Base-by-base conservation (phyloP, 306 rosid species). In the Carpinus fangiana region DNA sequence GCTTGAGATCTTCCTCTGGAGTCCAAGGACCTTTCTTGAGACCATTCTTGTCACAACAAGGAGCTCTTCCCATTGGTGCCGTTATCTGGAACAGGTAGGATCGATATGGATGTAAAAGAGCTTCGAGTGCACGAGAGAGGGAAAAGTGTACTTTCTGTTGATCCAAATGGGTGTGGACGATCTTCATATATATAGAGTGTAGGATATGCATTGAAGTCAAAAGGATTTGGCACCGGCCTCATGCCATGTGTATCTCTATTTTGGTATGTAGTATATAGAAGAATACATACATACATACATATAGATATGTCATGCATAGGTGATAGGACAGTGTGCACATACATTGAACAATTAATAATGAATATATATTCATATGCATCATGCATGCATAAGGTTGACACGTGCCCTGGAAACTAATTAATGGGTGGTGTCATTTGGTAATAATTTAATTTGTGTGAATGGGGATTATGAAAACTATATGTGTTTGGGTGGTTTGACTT, bases 21-120 rank as follows among this genome's bases (percentile, higher is more conserved):
- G 97, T 94, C 98, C 98, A 94, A 55, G 98, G 97, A 82, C 98
- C 98, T 82, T 88, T 94, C 72, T 92, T 94, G 62, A 94, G 95
- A 7, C 93, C 97, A 81, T 70, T 86, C 50, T 91, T 92, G 59
- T 92, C 97, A 77, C 96, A 95, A 74, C 98, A 95, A 79, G 98
- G 98, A 79, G 97, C 85, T 90, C 98, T 92, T 77, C 98, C 98
- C 98, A 95, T 92, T 53, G 72, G 14, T 66, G 16, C 28, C 18
- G 28, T 38, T 17, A 41, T 38, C 26, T n/a, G 12, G 47, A 36
- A 66, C 4, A 28, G 18, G 0, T 23, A 11, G 4, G 4, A 8
- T n/a, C n/a, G n/a, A n/a, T 61, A 13, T 4, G 71, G 12, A 65
- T 38, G 14, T 8, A 16, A 18, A n/a, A 3, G 3, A 23, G 28